A percentile compares a stretch with the other conserved stretches of the same genome.
Evolutionary conservation across 2,329 filamentous ascomycete species (phyloP).

Genomic region (Talaromyces albobiverticillius): DNA sequence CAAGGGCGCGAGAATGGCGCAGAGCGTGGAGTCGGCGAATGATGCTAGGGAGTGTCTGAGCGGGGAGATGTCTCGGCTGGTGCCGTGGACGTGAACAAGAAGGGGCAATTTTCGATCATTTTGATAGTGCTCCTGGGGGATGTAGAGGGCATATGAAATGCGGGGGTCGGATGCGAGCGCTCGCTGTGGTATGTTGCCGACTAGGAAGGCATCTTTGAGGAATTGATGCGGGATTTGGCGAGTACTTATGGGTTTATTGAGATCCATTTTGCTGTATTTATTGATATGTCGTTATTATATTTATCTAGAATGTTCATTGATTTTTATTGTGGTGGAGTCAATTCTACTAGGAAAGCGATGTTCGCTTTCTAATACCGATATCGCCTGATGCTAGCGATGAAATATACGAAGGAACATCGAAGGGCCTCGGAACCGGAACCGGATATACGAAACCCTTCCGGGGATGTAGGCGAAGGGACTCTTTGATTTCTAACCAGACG

Average conservation of each 20-base stretch:
- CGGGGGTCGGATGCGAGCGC: slow-evolving; percentile 24
- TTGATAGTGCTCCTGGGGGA: slow-evolving; percentile 23
- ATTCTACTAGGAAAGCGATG: too few species aligned
- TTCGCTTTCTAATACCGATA: not conserved
- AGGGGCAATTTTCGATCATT: slow-evolving; percentile 21
- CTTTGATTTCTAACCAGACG: too few species aligned
- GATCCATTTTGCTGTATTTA: not conserved
- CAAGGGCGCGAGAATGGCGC: slow-evolving; percentile 28
- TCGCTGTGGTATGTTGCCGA: slow-evolving; percentile 22
- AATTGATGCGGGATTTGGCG: slow-evolving; percentile 17
- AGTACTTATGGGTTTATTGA: not conserved
- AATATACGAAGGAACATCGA: too few species aligned
- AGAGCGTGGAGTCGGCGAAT: slow-evolving; percentile 25
- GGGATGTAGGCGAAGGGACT: too few species aligned
- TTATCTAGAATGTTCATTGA: not conserved
- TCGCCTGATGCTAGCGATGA: too few species aligned
- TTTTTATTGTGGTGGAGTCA: not conserved
- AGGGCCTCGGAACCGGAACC: too few species aligned
- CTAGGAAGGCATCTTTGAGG: slow-evolving; percentile 24
- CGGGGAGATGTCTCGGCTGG: slow-evolving; percentile 19
- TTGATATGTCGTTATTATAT: not conserved
- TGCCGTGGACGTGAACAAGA: slow-evolving; percentile 31
- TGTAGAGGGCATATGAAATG: slow-evolving; percentile 28
- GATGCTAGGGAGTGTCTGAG: slow-evolving; percentile 14
- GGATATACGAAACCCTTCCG: too few species aligned